These are phyloP conservation scores for Globisporangium nodosum DNA, from an alignment of 352 stramenopile species.

Conservation along the genomic window DNA sequence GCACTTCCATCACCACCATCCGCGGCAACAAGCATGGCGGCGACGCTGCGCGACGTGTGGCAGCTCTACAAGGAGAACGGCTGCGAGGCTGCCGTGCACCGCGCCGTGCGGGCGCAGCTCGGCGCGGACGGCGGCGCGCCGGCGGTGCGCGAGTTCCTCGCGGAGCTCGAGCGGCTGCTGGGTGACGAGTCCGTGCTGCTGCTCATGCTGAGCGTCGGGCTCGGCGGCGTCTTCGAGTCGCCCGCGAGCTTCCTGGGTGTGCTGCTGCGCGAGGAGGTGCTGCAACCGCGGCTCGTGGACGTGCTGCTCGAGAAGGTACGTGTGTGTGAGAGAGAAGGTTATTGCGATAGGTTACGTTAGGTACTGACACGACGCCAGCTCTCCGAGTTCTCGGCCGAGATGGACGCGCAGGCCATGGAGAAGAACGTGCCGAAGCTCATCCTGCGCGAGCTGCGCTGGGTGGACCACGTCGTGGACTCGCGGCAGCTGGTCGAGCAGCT, in stretches of 20 bases:
- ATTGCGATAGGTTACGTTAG: background rate
- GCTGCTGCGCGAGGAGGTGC: conserved; percentile 41
- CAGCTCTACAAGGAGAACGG: conserved; percentile 42
- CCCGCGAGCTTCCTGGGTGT: conserved; percentile 49
- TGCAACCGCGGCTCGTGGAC: conserved; percentile 39
- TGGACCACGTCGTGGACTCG: conserved; percentile 45
- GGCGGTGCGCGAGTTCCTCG: conserved; percentile 22
- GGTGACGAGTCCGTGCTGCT: conserved; percentile 32
- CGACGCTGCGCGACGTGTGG: conserved; percentile 33
- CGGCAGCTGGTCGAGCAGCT: conserved; percentile 47
- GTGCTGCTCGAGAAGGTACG: conserved; percentile 44
- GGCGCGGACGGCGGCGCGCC: conserved; percentile 15
- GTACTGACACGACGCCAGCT: conserved; percentile 12
- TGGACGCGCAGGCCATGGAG: conserved; percentile 33
- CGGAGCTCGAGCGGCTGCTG: conserved; percentile 32
- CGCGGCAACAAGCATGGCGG: conserved; percentile 5
- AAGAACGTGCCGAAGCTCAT: conserved; percentile 57
- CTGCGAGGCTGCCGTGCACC: conserved; percentile 29
- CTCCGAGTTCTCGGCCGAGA: conserved; percentile 34
- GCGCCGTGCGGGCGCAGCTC: conserved; percentile 22
- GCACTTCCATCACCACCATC: background rate
- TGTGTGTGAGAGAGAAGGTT: conserved; percentile 1
- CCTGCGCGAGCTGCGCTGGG: conserved; percentile 56
- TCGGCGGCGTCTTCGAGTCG: conserved; percentile 34
- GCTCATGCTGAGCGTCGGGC: conserved; percentile 40